Base-by-base conservation (phyloP, 352 stramenopile genomes). In the Phytophthora sansomeana region DNA sequence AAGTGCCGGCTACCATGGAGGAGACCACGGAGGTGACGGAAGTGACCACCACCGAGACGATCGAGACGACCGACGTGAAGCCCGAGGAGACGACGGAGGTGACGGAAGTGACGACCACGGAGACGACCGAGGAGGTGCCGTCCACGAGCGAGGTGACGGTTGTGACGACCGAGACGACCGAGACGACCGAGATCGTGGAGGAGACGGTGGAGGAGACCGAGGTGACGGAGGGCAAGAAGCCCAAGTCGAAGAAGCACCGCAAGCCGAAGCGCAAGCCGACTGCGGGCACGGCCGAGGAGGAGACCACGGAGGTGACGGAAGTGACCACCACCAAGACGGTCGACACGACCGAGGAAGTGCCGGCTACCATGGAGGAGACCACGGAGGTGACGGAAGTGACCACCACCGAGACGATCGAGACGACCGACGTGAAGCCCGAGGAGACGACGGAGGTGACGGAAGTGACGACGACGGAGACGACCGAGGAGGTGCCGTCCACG, bases 141-240 rank as follows among this genome's bases (percentile, higher is more conserved):
- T 48, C 41, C 41, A 48, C 41, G 41, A 48, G 41, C 41, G 41
- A 48, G 41, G 41, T 48, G 41, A 48, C 41, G 41, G 41, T 29
- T 33, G 49, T 46, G 49, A 46, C 49, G 35, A 38, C 21, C 6
- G 33, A 36, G 36, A 47, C 39, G 28, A 48, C 33, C 24, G 43
- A 43, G 38, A 43, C 38, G 38, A 43, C 38, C 24, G 47, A 54
- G 47, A 54, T 32, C 28, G 24, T 42, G 16, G 50, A 58, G 50
- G 50, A 58, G 35, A 48, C 39, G 4, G 50, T 47, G 19, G 50
- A 58, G 21, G 39, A 58, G 50, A 58, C 50, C 11, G 50, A 58
- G 50, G 35, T 51, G 43, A 51, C 43, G 43, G 24, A 51, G 43
- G 43, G 43, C 43, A 51, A 51, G 43, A 51, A 51, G 43, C 43